Base-by-base conservation (phyloP, 345 rosid species). In the Camelina laxa region DNA sequence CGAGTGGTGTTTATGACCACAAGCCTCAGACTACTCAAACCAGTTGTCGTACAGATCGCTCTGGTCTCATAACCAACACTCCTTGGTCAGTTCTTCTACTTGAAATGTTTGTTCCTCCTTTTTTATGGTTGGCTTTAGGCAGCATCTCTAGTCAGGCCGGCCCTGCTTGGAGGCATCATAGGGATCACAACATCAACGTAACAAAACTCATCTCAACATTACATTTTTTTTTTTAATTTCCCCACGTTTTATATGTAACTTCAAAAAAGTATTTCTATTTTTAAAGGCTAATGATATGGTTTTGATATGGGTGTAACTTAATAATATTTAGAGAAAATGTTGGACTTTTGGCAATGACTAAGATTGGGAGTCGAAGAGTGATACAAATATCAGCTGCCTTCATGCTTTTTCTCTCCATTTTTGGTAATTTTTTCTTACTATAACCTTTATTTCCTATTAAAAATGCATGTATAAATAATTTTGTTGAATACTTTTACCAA, bases 301-400 rank as follows among this genome's bases (percentile, higher is more conserved):
- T 16, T 19, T 42, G 57, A 49, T 60, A 16, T 48, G 22, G 2
- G 53, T 17, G 21, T 33, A 54, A 41, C 30, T 10, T 51, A 19
- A n/a, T n/a, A n/a, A 49, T 75, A 19, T 31, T 65, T 81, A 90
- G 91, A 36, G 93, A 88, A 82, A 90, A 88, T 79, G 91, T 88
- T 38, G 93, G 96, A 59, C 76, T 87, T 44, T 67, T 90, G 74
- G 96, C 90, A 68, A 65, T 88, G 82, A 90, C 96, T 13, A 86
- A 80, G 47, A 85, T 88, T 72, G 93, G 96, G 31, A 90, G 96
- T 78, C 73, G 96, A 78, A 79, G 96, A 80, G 96, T 90, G 38
- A 81, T 84, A 61, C 93, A 90, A 81, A 84, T 88, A 78, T 87
- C 96, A 73, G 87, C 93, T 30, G 86, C 78, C 6, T 87, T 87